Evolutionary conservation across 805 yeast species (phyloP).

Genomic region (Maudiozyma saulgeensis): DNA sequence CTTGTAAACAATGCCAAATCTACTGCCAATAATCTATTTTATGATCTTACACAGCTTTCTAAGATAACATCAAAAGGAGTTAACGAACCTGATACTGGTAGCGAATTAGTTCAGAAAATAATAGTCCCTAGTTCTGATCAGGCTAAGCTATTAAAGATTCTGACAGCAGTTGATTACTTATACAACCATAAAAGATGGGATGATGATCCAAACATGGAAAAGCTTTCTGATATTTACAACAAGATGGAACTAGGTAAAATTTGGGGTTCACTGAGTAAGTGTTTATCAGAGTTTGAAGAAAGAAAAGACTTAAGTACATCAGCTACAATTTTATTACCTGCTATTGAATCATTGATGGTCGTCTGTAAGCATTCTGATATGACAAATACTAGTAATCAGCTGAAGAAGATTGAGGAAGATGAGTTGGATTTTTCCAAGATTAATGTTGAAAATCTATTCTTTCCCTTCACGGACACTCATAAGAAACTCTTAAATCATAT

Average conservation of each 20-base stretch:
- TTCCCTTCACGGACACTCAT: conserved; percentile 81
- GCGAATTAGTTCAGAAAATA: conserved; percentile 52
- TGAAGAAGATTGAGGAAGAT: conserved; percentile 49
- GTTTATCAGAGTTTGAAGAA: conserved; percentile 54
- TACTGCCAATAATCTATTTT: conserved; percentile 45
- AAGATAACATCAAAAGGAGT: conserved; percentile 33
- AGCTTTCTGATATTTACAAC: conserved; percentile 52
- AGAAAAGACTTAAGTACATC: conserved; percentile 48
- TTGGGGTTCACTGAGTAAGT: conserved; percentile 79
- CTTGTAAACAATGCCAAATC: conserved; percentile 54
- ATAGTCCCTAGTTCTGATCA: conserved; percentile 79
- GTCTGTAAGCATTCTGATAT: conserved; percentile 72
- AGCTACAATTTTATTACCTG: conserved; percentile 73
- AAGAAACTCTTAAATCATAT: conserved; percentile 79
- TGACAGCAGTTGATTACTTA: conserved; percentile 81
- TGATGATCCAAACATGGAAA: conserved; percentile 30
- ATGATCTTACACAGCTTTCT: conserved; percentile 44
- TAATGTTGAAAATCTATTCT: conserved; percentile 70
- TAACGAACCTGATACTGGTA: conserved; percentile 39
- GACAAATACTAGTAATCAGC: conserved; percentile 36
- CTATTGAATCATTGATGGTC: conserved; percentile 89
- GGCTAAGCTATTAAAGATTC: conserved; percentile 72
- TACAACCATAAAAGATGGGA: conserved; percentile 36
- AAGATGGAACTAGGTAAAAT: conserved; percentile 61
- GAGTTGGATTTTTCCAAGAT: conserved; percentile 60